phyloP scores from a whole-genome alignment of 2,329 filamentous ascomycete species.

The Clonostachys chloroleuca region DNA sequence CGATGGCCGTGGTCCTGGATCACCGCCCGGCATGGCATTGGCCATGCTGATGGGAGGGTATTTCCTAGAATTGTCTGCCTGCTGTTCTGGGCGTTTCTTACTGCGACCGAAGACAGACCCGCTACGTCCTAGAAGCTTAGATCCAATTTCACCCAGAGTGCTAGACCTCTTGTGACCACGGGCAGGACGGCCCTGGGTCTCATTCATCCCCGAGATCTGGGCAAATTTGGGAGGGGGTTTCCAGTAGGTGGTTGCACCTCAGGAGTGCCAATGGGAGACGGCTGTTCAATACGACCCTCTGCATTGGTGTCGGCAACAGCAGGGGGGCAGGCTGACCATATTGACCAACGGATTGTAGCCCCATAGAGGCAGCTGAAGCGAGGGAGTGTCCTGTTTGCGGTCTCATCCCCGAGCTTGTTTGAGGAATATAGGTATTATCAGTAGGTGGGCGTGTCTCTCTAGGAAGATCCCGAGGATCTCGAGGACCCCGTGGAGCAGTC shows the following conservation, averaged over 20 bases:
- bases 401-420: slow-evolving; percentile 28
- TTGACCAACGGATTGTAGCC: slow-evolving; percentile 53
- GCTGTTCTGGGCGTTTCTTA: slow-evolving; percentile 44
- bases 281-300: slow-evolving; percentile 86
- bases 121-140: slow-evolving; percentile 79
- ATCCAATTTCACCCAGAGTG: slow-evolving; percentile 76
- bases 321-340: slow-evolving; percentile 85
- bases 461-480: slow-evolving; percentile 12
- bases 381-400: slow-evolving; percentile 82
- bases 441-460: slow-evolving; percentile 25
- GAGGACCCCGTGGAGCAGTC: slow-evolving; percentile 8
- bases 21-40: slow-evolving; percentile 55
- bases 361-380: slow-evolving; percentile 64
- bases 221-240: slow-evolving; percentile 55
- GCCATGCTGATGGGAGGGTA: slow-evolving; percentile 94
- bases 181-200: slow-evolving; percentile 37
- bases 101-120: slow-evolving; percentile 72
- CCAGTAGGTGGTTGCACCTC: slow-evolving; percentile 60
- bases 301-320: slow-evolving; percentile 84
- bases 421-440: slow-evolving; percentile 32
- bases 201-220: slow-evolving; percentile 51
- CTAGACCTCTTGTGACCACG: slow-evolving; percentile 65
- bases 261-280: slow-evolving; percentile 54
- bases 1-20: slow-evolving; percentile 47
- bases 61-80: slow-evolving; percentile 59